phyloP scores from a whole-genome alignment of 805 yeast genomes.

The Sungouiella thailandica region DNA sequence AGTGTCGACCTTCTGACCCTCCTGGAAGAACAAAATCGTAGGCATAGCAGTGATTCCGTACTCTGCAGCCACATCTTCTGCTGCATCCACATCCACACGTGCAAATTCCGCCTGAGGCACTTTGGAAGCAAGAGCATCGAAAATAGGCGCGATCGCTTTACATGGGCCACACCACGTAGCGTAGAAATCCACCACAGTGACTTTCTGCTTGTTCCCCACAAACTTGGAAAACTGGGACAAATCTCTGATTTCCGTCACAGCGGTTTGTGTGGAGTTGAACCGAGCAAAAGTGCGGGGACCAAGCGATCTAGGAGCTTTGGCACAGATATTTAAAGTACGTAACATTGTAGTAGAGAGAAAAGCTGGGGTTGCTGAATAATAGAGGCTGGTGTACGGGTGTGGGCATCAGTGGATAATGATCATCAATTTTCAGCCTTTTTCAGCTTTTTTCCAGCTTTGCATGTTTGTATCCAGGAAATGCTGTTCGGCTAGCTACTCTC shows the following conservation, averaged over 20 bases:
- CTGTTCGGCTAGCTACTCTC: no score
- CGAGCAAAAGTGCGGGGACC: slow-evolving; percentile 4
- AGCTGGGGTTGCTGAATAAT: neutral
- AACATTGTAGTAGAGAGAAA: slow-evolving; percentile 5
- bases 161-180: slow-evolving; percentile 83
- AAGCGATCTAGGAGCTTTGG: slow-evolving; percentile 1
- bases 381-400: neutral
- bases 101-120: slow-evolving; percentile 52
- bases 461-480: no score
- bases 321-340: slow-evolving; percentile 4
- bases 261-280: slow-evolving; percentile 10
- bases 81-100: slow-evolving; percentile 67
- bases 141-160: slow-evolving; percentile 59
- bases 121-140: slow-evolving; percentile 40
- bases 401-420: no score
- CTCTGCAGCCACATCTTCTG: slow-evolving; percentile 53
- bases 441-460: no score
- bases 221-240: slow-evolving; percentile 22
- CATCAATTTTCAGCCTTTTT: no score
- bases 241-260: slow-evolving; percentile 26
- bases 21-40: slow-evolving; percentile 58
- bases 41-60: slow-evolving; percentile 74
- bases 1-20: slow-evolving; percentile 52
- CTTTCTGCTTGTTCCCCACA: slow-evolving; percentile 25
- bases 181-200: slow-evolving; percentile 58